phyloP scores from a whole-genome alignment of 306 rosid species.

The Phaseolus lunatus region DNA sequence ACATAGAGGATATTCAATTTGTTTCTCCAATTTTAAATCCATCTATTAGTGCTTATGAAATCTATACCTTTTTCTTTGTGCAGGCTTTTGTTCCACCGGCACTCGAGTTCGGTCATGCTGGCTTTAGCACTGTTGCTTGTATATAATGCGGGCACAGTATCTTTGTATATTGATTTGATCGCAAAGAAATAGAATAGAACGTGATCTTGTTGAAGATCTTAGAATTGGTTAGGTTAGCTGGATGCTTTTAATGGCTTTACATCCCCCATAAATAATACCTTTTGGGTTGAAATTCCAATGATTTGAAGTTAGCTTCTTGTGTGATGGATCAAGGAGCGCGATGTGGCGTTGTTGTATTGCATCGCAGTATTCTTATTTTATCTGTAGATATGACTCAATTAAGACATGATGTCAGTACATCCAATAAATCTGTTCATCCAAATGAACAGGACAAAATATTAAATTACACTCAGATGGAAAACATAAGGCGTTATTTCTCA shows the following conservation, averaged over 20 bases:
- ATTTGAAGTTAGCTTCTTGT: slow-evolving; percentile 45
- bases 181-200: slow-evolving; percentile 63
- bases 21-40: slow-evolving; percentile 11
- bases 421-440: slow-evolving; percentile 26
- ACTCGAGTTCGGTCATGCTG: slow-evolving; percentile 39
- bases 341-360: slow-evolving; percentile 42
- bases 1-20: not conserved
- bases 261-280: slow-evolving; percentile 49
- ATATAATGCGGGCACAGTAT: slow-evolving; percentile 52
- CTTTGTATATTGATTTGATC: slow-evolving; percentile 65
- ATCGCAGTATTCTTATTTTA: slow-evolving; percentile 41
- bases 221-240: slow-evolving; percentile 58
- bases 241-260: slow-evolving; percentile 55
- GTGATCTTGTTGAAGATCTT: slow-evolving; percentile 57
- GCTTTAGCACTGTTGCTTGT: slow-evolving; percentile 43
- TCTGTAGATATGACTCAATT: slow-evolving; percentile 42
- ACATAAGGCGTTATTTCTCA: not conserved
- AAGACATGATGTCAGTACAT: slow-evolving; percentile 33
- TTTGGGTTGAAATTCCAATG: slow-evolving; percentile 48
- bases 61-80: slow-evolving; percentile 40
- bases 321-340: slow-evolving; percentile 52
- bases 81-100: slow-evolving; percentile 48
- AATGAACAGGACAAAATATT: slow-evolving; percentile 34
- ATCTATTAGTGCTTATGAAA: not conserved
- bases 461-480: slow-evolving; percentile 13